phyloP scores from a whole-genome alignment of 2,329 filamentous ascomycete species.

The Aspergillus luchuensis region DNA sequence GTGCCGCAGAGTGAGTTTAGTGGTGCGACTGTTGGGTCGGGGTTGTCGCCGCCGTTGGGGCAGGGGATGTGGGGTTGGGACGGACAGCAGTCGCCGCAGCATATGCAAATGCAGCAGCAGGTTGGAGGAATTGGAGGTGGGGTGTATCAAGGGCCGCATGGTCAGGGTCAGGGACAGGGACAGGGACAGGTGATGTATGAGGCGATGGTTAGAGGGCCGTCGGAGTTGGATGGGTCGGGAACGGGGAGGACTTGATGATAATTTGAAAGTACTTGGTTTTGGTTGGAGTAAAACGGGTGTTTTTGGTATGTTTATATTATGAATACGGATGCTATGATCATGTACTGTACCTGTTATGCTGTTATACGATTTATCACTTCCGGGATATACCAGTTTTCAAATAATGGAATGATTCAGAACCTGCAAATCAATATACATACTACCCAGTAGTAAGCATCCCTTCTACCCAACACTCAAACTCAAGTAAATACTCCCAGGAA shows the following conservation, averaged over 20 bases:
- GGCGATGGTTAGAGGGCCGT: conserved; percentile 8
- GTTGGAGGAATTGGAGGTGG: background rate
- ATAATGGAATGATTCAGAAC: too few relatives aligned
- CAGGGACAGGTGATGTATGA: background rate
- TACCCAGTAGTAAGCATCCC: too few relatives aligned
- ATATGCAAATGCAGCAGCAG: background rate
- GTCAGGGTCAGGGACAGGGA: background rate
- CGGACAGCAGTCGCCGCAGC: background rate
- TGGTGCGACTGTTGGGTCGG: background rate
- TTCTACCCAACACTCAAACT: background rate
- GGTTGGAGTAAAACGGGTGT: too few relatives aligned
- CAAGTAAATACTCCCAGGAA: background rate
- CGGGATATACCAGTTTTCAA: too few relatives aligned
- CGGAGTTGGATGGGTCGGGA: conserved; percentile 22
- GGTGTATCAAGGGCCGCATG: background rate
- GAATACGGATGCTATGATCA: background rate
- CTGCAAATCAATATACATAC: too few relatives aligned
- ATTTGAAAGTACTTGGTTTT: too few relatives aligned
- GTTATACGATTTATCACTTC: too few relatives aligned
- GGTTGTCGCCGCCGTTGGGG: background rate
- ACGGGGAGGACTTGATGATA: background rate
- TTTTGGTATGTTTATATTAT: background rate
- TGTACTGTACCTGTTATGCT: too few relatives aligned
- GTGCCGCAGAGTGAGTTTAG: background rate
- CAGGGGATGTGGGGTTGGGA: background rate